These are phyloP conservation scores for Trametes hirsuta DNA, from an alignment of 1,284 basidiomycete species.

Conservation along the genomic window DNA sequence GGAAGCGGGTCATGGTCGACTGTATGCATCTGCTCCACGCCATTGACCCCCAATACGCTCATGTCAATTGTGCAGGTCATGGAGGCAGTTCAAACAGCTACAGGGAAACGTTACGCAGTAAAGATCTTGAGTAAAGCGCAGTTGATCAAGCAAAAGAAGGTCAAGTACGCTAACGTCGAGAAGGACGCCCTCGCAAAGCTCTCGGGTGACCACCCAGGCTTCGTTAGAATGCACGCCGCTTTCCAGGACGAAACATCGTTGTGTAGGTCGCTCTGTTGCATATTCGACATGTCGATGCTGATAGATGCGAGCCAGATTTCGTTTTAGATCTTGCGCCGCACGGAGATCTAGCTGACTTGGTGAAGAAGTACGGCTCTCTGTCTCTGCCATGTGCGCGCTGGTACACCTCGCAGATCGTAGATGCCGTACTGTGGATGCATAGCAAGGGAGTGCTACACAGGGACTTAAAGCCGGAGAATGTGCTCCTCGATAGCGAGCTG, in stretches of 20 bases:
- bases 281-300: neutral
- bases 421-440: constrained; percentile 24
- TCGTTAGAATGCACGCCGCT: constrained; percentile 22
- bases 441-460: constrained; percentile 21
- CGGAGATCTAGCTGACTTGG: constrained; percentile 23
- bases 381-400: constrained; percentile 18
- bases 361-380: constrained; percentile 24
- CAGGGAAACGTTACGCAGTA: constrained; percentile 17
- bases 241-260: constrained; percentile 26
- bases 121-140: constrained; percentile 26
- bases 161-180: constrained; percentile 25
- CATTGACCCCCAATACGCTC: neutral
- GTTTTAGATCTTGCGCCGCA: constrained; percentile 22
- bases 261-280: constrained; percentile 3
- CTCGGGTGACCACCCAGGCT: constrained; percentile 20
- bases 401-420: constrained; percentile 24
- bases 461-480: constrained; percentile 25
- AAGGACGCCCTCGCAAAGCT: constrained; percentile 23
- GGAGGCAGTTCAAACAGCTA: constrained; percentile 16
- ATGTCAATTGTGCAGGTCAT: constrained; percentile 13
- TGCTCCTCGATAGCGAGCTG: constrained; percentile 18
- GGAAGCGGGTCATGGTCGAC: constrained; percentile 26
- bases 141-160: constrained; percentile 24
- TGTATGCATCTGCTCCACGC: neutral
- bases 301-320: constrained; percentile 12